phyloP scores from a whole-genome alignment of 495 filamentous ascomycete genomes.

The Viridothelium virens region DNA sequence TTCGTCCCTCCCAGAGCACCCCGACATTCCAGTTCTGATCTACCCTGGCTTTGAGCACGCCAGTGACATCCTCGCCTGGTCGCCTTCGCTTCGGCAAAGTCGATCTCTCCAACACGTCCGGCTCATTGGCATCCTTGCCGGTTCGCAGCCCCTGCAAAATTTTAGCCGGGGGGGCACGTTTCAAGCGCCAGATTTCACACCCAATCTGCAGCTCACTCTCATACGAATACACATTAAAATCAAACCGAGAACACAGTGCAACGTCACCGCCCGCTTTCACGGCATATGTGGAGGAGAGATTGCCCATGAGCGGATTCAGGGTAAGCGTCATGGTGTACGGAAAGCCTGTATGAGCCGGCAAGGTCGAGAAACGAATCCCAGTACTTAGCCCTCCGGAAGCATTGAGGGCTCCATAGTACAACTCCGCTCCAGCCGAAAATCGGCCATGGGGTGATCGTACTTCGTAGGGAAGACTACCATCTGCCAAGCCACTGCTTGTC shows the following conservation, averaged over 20 bases:
- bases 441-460: constrained; percentile 27
- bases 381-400: constrained; percentile 78
- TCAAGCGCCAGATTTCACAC: constrained; percentile 74
- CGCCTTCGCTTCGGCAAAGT: constrained; percentile 5
- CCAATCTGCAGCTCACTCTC: constrained; percentile 89
- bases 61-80: constrained; percentile 58
- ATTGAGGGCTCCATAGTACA: constrained; percentile 89
- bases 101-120: not conserved
- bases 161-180: constrained; percentile 34
- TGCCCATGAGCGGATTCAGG: constrained; percentile 87
- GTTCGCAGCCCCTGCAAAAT: constrained; percentile 24
- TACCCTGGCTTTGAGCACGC: constrained; percentile 82
- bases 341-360: constrained; percentile 77
- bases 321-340: constrained; percentile 78
- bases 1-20: constrained; percentile 84
- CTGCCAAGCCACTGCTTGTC: constrained; percentile 4
- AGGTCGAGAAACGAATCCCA: constrained; percentile 79
- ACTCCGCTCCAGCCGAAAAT: constrained; percentile 63
- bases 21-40: constrained; percentile 80
- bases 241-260: constrained; percentile 79
- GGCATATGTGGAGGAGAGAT: constrained; percentile 80
- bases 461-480: not conserved
- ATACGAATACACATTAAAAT: constrained; percentile 97
- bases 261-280: constrained; percentile 73
- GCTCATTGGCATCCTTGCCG: constrained; percentile 14